A percentile compares a stretch with the other conserved stretches of the same genome.
These are phyloP conservation scores for Lanmaoa rubissima DNA, from an alignment of 768 basidiomycete genomes.

Conservation along the genomic window DNA sequence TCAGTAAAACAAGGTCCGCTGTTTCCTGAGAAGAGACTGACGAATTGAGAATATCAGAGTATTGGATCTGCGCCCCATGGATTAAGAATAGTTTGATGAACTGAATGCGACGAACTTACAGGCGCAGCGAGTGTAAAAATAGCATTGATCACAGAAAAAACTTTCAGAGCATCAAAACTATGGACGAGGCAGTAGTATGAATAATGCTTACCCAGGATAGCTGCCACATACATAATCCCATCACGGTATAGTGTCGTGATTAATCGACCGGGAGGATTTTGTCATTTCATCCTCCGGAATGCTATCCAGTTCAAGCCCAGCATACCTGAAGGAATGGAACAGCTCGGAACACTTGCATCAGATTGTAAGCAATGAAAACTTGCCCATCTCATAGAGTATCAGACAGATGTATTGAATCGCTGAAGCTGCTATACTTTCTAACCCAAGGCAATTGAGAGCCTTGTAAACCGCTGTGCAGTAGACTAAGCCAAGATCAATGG, in stretches of 20 bases:
- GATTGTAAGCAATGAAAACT: neutral
- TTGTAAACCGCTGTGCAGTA: constrained; percentile 10
- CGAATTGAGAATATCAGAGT: constrained; percentile 18
- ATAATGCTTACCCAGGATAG: constrained; percentile 11
- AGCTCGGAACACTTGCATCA: neutral
- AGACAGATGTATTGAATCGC: constrained; percentile 11
- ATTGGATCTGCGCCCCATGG: constrained; percentile 7
- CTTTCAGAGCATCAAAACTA: constrained; percentile 1
- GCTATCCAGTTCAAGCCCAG: constrained; percentile 16
- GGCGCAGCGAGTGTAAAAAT: constrained; percentile 6
- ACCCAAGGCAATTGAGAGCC: constrained; percentile 8
- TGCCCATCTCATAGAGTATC: constrained; percentile 18
- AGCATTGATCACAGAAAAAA: constrained; percentile 19
- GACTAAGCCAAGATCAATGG: neutral
- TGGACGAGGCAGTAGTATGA: neutral
- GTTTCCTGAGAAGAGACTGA: neutral
- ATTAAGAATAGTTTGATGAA: neutral
- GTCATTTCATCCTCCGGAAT: constrained; percentile 14
- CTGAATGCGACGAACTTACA: neutral
- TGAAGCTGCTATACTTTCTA: constrained; percentile 1
- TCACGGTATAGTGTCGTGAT: constrained; percentile 17
- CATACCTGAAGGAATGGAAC: constrained; percentile 9
- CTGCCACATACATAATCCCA: constrained; percentile 18
- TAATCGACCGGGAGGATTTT: constrained; percentile 5
- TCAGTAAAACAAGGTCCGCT: neutral